Base-by-base conservation (phyloP, 2,329 filamentous ascomycete species). In the Aspergillus piperis region DNA sequence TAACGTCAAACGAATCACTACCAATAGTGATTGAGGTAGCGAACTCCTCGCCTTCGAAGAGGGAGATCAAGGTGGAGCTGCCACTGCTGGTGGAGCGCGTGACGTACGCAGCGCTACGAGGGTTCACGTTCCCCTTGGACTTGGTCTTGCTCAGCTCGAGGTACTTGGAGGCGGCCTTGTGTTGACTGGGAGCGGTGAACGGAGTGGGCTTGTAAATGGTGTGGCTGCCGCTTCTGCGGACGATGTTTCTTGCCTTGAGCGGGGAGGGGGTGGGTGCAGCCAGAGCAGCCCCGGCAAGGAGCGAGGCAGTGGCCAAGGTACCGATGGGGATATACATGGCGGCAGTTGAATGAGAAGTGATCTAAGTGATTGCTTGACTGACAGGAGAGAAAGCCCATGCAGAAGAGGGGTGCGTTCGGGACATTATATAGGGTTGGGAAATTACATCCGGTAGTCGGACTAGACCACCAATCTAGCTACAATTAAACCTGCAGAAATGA, bases 1-100 rank as follows among this genome's bases (percentile, higher is more conserved):
- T 73, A 0, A 76, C 67, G 1, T 75, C 61, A 48, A 81, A 70
- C 1, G 61, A 68, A 38, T 75, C 60, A 3, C 53, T 58, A 3
- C 74, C 75, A 52, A 78, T 48, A 0, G 54, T 61, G 47, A 65
- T 62, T 5, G 52, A 41, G 11, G 62, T 64, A 21, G 63, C 63
- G 17, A 64, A 67, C 27, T 66, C 66, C 13, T 63, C 54, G 8
- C 63, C 62, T 21, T 62, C 57, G 4, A 58, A 38, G 17, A 67
- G 55, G 13, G 64, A 66, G 13, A 62, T 63, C 19, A 67, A 19
- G 23, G 23, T 54, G 38, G 60, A 32, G 15, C 49, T 58, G 27
- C 57, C 61, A 0, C 36, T 44, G 15, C 17, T 21, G 21, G 49
- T 32, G 8, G 36, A 38, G 36, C 59, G 50, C 36, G 62, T 59